Conservation (phyloP, 2,329 filamentous ascomycete genomes). For the Cercospora brassicicola region DNA sequence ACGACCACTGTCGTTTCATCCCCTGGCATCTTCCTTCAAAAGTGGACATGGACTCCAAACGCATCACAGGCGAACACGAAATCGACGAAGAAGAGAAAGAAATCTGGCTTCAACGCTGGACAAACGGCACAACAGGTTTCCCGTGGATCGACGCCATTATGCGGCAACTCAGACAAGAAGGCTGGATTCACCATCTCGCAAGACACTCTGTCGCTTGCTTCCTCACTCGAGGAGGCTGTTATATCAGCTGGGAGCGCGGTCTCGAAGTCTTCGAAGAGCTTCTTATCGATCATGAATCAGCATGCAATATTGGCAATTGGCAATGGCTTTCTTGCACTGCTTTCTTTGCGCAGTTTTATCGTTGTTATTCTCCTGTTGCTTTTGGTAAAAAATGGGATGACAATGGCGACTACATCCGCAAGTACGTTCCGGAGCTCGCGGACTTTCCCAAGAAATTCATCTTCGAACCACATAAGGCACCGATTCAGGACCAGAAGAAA, state of each 20-base stretch:
- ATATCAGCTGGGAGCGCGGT: slow-evolving; percentile 75
- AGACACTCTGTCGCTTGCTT: slow-evolving; percentile 78
- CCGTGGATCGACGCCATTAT: slow-evolving; percentile 80
- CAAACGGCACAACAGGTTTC: slow-evolving; percentile 68
- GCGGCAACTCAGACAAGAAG: slow-evolving; percentile 69
- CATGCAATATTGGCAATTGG: slow-evolving; percentile 75
- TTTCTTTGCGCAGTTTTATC: slow-evolving; percentile 71
- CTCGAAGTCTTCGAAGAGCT: slow-evolving; percentile 76
- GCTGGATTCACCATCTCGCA: slow-evolving; percentile 79
- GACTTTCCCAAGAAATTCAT: slow-evolving; percentile 67
- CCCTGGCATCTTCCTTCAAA: slow-evolving; percentile 74
- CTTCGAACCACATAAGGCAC: slow-evolving; percentile 77
- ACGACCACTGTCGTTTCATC: slow-evolving; percentile 69
- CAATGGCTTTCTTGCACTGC: slow-evolving; percentile 75
- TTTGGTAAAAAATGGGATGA: slow-evolving; percentile 77
- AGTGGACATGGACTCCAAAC: slow-evolving; percentile 49
- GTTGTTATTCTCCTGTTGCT: slow-evolving; percentile 62
- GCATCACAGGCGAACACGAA: slow-evolving; percentile 61
- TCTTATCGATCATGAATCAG: slow-evolving; percentile 71
- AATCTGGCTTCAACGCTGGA: slow-evolving; percentile 68
- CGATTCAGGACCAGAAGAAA: slow-evolving; percentile 65
- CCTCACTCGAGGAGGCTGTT: slow-evolving; percentile 75
- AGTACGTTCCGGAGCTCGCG: slow-evolving; percentile 57
- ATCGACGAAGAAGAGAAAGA: slow-evolving; percentile 65
- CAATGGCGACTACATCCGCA: slow-evolving; percentile 62